Evolutionary conservation across 2,329 filamentous ascomycete species (phyloP), one percentile per base, ranked within the genome.

Genomic region (Neofusicoccum sp.): DNA sequence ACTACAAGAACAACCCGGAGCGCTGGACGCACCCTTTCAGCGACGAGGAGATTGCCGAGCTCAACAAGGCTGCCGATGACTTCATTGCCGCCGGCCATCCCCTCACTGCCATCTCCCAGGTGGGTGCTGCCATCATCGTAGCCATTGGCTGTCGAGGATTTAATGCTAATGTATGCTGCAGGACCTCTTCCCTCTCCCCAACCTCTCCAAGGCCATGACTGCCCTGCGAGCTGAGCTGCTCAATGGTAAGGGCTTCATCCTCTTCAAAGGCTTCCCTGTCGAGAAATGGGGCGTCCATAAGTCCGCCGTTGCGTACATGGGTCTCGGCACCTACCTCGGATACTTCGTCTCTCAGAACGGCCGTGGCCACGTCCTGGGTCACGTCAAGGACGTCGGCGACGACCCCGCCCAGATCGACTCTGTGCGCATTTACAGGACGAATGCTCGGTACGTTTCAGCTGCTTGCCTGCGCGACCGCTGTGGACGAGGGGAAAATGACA

Each of bases 341-440:
- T 95, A 96, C 79, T 93, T 95, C 65, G 86, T 96, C 41, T 90
- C 86, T 26, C 92, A 96, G 71, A 96, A 96, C 77, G 87, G 88
- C 16, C 85, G 86, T 16, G 91, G 91, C 45, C 91, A 96, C 75
- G 89, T 96, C 8, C 84, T 96, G 1, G 91, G 91, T 6, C 91
- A 96, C 73, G 91, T 96, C 68, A 93, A 96, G 77, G 91, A 96
- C 75, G 83, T 95, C 3, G 90, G 90, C 47, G 91, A 93, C 66
- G 91, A 96, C 72, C 82, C 88, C 28, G 85, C 82, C 4, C 87
- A 92, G 76, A 96, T 91, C 68, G 89, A 96, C 78, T 89, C 87
- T 68, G 91, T 96, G 63, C 88, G 92, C 67, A 96, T 96, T 75
- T 96, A 96, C 79, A 85, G 92, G 65, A 96, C 92, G 2, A 90